A percentile compares a stretch with the other conserved stretches of the same genome.
Evolutionary conservation across 345 rosid genomes (phyloP).

Genomic region (Rubroshorea leprosula): DNA sequence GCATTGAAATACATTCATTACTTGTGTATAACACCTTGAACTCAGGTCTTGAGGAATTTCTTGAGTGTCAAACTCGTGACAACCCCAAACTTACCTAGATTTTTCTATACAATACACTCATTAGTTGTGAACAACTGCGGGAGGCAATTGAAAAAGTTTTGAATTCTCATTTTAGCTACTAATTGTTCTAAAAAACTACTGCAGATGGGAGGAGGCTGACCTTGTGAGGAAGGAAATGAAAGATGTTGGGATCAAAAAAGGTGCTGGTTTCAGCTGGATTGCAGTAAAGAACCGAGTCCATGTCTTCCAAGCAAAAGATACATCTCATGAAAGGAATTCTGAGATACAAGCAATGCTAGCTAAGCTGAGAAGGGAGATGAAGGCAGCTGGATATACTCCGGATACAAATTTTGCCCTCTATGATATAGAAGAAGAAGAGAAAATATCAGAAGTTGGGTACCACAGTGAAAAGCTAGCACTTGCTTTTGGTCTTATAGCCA

Average conservation of each 20-base stretch:
- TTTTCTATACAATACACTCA: too few species aligned
- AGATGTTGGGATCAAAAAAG: conserved; percentile 67
- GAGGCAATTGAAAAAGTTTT: too few species aligned
- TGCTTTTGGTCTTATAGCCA: conserved; percentile 63
- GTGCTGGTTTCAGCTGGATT: conserved; percentile 82
- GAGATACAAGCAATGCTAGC: conserved; percentile 56
- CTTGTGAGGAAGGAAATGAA: conserved; percentile 64
- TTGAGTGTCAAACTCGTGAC: too few species aligned
- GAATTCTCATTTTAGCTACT: not conserved
- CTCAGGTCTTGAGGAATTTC: too few species aligned
- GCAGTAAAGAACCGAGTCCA: conserved; percentile 59
- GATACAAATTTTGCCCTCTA: conserved; percentile 57
- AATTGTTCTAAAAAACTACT: not conserved
- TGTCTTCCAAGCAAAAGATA: conserved; percentile 79
- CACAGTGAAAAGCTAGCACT: conserved; percentile 88
- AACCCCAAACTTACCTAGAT: too few species aligned
- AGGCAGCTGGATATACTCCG: conserved; percentile 56
- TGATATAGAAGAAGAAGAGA: conserved; percentile 89
- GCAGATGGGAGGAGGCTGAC: conserved; percentile 84
- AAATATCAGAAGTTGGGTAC: conserved; percentile 53
- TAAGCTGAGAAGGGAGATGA: conserved; percentile 50
- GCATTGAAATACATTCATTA: too few species aligned
- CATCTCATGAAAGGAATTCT: conserved; percentile 47
- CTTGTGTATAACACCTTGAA: too few species aligned
- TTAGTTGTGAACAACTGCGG: too few species aligned